Conservation (phyloP, 2,329 filamentous ascomycete species). For the Metarhizium brunneum region DNA sequence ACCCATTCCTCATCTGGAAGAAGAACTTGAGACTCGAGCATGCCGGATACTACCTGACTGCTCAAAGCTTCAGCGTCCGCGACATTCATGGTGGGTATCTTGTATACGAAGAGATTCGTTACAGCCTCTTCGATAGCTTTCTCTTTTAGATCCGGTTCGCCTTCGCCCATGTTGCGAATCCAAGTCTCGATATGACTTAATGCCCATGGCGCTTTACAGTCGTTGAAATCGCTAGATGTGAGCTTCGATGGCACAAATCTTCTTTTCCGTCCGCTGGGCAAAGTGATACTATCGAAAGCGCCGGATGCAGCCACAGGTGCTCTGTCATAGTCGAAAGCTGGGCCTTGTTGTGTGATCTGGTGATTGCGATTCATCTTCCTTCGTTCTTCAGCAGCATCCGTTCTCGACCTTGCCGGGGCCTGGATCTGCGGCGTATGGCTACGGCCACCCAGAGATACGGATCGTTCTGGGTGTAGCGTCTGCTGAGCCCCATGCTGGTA, state of each 20-base stretch:
- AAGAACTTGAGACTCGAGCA: slow-evolving; percentile 71
- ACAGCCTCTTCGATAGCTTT: slow-evolving; percentile 81
- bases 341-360: slow-evolving; percentile 40
- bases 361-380: slow-evolving; percentile 45
- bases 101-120: slow-evolving; percentile 81
- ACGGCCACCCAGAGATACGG: slow-evolving; percentile 75
- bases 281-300: slow-evolving; percentile 71
- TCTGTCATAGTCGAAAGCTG: slow-evolving; percentile 47
- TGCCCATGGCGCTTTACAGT: slow-evolving; percentile 86
- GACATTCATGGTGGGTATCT: slow-evolving; percentile 97
- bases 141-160: slow-evolving; percentile 78
- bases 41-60: slow-evolving; percentile 64
- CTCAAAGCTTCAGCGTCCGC: slow-evolving; percentile 88
- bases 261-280: slow-evolving; percentile 70
- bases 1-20: slow-evolving; percentile 95
- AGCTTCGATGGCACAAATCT: slow-evolving; percentile 83
- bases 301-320: slow-evolving; percentile 42
- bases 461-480: slow-evolving; percentile 51
- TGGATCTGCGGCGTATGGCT: slow-evolving; percentile 70
- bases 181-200: slow-evolving; percentile 79
- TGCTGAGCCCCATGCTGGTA: slow-evolving; percentile 27
- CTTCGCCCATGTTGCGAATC: slow-evolving; percentile 83
- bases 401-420: slow-evolving; percentile 84
- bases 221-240: slow-evolving; percentile 69
- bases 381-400: slow-evolving; percentile 73